phyloP scores from a whole-genome alignment of 1,284 basidiomycete species.

The Peniophora sp. region DNA sequence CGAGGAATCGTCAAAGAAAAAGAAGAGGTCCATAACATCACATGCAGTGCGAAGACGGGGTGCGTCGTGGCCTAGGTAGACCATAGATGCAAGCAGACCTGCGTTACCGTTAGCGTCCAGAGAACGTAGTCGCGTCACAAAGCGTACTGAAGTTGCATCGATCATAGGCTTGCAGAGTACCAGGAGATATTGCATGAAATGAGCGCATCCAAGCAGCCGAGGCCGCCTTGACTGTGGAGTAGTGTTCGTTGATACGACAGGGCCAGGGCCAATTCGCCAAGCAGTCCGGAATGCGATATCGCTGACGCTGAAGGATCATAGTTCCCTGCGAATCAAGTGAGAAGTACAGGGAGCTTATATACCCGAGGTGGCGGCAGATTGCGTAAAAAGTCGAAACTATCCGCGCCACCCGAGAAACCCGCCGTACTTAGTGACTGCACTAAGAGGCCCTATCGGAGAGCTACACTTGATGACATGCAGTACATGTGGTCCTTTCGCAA shows the following conservation, averaged over 20 bases:
- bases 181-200: constrained; percentile 13
- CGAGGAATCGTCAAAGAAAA: constrained; percentile 27
- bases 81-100: constrained; percentile 14
- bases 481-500: too few species aligned
- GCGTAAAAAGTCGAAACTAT: too few species aligned
- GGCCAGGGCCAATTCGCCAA: constrained; percentile 15
- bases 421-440: too few species aligned
- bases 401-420: too few species aligned
- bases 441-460: too few species aligned
- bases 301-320: not conserved
- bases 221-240: constrained; percentile 11
- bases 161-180: constrained; percentile 14
- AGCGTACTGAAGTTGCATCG: constrained; percentile 14
- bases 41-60: constrained; percentile 14
- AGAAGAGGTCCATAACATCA: constrained; percentile 27
- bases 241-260: constrained; percentile 13
- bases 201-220: constrained; percentile 13
- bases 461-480: too few species aligned
- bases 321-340: too few species aligned
- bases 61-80: constrained; percentile 9
- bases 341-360: too few species aligned
- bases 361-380: too few species aligned
- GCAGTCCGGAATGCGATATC: constrained; percentile 11
- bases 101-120: not conserved
- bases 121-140: not conserved